Base-by-base conservation (phyloP, 768 basidiomycete species). In the Naganishia antarctica region DNA sequence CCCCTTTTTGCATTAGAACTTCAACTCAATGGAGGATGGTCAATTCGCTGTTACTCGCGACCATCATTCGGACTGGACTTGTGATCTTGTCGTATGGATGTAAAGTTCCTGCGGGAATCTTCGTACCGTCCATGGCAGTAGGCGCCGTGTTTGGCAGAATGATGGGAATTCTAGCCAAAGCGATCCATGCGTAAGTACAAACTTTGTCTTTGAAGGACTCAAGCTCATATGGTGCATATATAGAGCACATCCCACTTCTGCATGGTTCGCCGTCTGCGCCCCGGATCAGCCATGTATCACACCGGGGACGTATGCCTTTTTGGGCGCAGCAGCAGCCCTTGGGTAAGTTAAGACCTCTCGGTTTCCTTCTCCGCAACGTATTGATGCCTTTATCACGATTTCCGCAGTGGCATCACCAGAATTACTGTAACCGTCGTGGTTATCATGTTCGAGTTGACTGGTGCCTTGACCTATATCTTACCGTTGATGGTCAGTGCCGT, bases 391-490 rank as follows among this genome's bases (percentile, higher is more conserved):
- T 31, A 23, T 46, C 32, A 60, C 60, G 16, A 13, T 15, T 2
- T 16, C 0, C 48, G 34, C 71, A 94, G 96, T 61, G 94, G 96
- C 34, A 86, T 98, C 60, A 99, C 97, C 84, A 84, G 93, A 70
- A 89, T 98, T 64, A 99, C 96, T 0, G 91, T 98, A 28, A 91
- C 93, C 0, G 92, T 99, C 5, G 96, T 98, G 8, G 96, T 98
- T 37, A 93, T 99, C 78, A 98, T 99, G 92, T 98, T 97, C 75
- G 94, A 98, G 73, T 82, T 99, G 21, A 99, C 96, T 3, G 96
- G 96, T 13, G 94, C 96, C 6, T 77, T 98, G 72, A 97, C 91
- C 21, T 98, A 99, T 74, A 93, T 98, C 69, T 79, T 99, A 28
- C 96, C 96, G 6, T 93, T 91, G 15, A 99, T 99, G 96, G 94